These are phyloP conservation scores for Pinus taeda DNA, from an alignment of 75 land plant genomes.

Conservation along the genomic window DNA sequence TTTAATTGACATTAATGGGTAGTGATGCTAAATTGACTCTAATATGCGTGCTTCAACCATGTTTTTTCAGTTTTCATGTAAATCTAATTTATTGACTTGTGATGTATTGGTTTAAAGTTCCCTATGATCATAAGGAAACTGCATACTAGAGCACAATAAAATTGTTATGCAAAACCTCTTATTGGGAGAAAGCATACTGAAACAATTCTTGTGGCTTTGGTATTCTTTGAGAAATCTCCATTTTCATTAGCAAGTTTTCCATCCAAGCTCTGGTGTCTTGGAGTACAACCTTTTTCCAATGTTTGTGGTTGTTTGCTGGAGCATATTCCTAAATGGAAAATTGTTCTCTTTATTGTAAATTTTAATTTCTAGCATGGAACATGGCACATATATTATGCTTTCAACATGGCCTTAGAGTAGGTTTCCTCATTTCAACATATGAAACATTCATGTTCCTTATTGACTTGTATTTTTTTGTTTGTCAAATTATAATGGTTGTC, in stretches of 20 bases:
- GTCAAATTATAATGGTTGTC: not conserved
- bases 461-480: not conserved
- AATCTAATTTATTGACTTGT: conserved; percentile 3
- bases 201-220: not conserved
- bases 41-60: not conserved
- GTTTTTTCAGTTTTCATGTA: not conserved
- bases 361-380: not conserved
- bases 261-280: not conserved
- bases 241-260: not conserved
- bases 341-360: conserved; percentile 2
- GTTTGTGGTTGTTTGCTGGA: no score
- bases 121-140: not conserved
- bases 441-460: not conserved
- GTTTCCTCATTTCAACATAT: not conserved
- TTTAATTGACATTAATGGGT: not conserved
- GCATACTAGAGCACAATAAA: not conserved
- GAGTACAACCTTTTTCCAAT: not conserved
- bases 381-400: not conserved
- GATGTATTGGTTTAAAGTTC: not conserved
- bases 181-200: not conserved
- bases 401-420: not conserved
- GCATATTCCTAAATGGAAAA: not conserved
- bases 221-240: not conserved
- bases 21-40: not conserved
- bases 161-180: not conserved